These are phyloP conservation scores for Didymella sp. DNA, from an alignment of 2,329 filamentous ascomycete species.

Conservation along the genomic window DNA sequence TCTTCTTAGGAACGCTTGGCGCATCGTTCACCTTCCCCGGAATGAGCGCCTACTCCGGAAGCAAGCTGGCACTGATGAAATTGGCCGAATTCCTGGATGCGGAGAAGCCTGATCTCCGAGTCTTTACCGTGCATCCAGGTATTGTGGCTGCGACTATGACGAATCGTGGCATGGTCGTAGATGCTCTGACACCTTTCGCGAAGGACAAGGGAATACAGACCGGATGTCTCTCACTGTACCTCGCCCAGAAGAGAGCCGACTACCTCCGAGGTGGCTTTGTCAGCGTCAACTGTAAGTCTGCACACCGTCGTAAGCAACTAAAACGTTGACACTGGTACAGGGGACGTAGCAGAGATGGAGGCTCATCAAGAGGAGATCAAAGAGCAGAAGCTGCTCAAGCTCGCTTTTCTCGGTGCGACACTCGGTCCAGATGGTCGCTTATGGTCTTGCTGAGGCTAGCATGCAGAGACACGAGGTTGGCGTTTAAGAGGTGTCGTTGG, in stretches of 20 bases:
- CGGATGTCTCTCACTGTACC: slow-evolving; percentile 27
- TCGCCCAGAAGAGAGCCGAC: slow-evolving; percentile 27
- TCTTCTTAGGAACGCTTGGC: slow-evolving; percentile 26
- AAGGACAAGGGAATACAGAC: slow-evolving; percentile 29
- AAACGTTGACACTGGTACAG: slow-evolving; percentile 14
- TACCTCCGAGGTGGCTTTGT: slow-evolving; percentile 27
- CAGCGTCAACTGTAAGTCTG: slow-evolving; percentile 35
- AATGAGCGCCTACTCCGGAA: slow-evolving; percentile 30
- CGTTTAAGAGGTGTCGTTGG: background rate
- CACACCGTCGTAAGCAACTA: background rate
- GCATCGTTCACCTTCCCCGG: slow-evolving; percentile 23
- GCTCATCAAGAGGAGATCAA: slow-evolving; percentile 39
- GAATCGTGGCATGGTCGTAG: slow-evolving; percentile 11
- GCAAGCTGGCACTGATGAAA: slow-evolving; percentile 31
- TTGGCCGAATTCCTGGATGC: slow-evolving; percentile 32
- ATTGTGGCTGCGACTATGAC: slow-evolving; percentile 26
- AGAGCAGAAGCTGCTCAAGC: slow-evolving; percentile 37
- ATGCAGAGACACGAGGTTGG: background rate
- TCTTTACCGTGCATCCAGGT: slow-evolving; percentile 34
- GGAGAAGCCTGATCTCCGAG: slow-evolving; percentile 30
- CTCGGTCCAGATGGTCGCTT: slow-evolving; percentile 29
- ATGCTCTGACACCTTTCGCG: slow-evolving; percentile 26
- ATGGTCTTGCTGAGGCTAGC: slow-evolving; percentile 15
- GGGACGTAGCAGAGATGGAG: slow-evolving; percentile 42
- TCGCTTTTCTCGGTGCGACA: slow-evolving; percentile 27